phyloP scores from a whole-genome alignment of 1,284 basidiomycete species.

The Sporisorium graminicola region DNA sequence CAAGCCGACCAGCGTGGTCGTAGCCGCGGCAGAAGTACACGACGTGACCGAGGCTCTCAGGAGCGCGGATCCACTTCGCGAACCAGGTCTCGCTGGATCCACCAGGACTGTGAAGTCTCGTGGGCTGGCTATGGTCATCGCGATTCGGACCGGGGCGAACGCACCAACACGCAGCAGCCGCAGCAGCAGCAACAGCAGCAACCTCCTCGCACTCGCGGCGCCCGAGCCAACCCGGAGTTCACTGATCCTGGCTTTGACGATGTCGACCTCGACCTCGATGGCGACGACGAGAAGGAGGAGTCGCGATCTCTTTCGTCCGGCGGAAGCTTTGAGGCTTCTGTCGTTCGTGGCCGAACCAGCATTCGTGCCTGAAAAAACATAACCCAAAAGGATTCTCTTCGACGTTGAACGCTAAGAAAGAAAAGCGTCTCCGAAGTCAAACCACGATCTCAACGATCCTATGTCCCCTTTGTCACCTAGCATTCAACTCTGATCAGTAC shows the following conservation, averaged over 20 bases:
- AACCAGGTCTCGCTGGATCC: constrained; percentile 29
- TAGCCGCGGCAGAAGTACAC: constrained; percentile 29
- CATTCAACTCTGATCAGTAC: constrained; percentile 29
- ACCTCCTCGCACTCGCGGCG: constrained; percentile 12
- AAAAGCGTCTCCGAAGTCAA: constrained; percentile 26
- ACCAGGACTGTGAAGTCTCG: constrained; percentile 42
- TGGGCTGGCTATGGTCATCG: constrained; percentile 53
- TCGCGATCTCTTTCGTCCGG: constrained; percentile 33
- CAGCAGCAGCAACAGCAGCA: constrained; percentile 14
- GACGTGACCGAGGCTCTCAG: constrained; percentile 39
- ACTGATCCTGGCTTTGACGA: constrained; percentile 57
- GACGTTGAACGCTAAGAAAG: constrained; percentile 18
- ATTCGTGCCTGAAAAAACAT: constrained; percentile 20
- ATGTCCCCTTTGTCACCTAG: neutral
- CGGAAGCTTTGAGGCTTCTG: constrained; percentile 27
- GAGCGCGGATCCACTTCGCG: constrained; percentile 41
- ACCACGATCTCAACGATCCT: constrained; percentile 35
- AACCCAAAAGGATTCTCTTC: constrained; percentile 4
- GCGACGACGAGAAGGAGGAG: constrained; percentile 42
- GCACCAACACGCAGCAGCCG: constrained; percentile 9
- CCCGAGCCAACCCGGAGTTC: constrained; percentile 21
- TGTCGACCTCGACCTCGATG: constrained; percentile 55
- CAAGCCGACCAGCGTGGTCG: constrained; percentile 22
- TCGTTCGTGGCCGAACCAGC: constrained; percentile 20
- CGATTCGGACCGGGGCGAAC: constrained; percentile 29